These are phyloP conservation scores for Hibiscus syriacus DNA, from an alignment of 345 rosid genomes.

Conservation along the genomic window DNA sequence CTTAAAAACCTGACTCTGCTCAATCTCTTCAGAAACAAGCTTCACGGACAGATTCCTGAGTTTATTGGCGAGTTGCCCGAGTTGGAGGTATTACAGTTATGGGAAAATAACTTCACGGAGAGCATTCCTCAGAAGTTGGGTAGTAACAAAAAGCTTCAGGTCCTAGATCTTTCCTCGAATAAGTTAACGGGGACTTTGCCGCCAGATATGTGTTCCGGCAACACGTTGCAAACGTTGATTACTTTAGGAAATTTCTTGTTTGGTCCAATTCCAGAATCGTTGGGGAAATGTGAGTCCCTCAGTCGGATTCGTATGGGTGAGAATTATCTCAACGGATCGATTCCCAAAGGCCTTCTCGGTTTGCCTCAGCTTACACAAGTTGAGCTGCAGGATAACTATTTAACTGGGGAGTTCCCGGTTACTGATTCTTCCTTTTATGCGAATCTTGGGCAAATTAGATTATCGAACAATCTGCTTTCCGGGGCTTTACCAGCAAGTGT, in stretches of 20 bases:
- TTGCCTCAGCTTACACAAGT: constrained; percentile 67
- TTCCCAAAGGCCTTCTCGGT: constrained; percentile 69
- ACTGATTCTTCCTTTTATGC: constrained; percentile 31
- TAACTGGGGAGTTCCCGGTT: constrained; percentile 62
- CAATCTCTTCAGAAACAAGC: constrained; percentile 79
- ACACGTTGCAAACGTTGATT: constrained; percentile 59
- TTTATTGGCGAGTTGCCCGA: constrained; percentile 64
- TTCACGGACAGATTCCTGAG: constrained; percentile 72
- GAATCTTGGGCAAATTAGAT: constrained; percentile 66
- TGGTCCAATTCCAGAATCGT: constrained; percentile 70
- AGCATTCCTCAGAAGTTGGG: constrained; percentile 62
- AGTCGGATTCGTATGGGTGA: constrained; percentile 84
- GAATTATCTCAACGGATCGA: constrained; percentile 76
- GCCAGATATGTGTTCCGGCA: constrained; percentile 60
- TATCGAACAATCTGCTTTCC: constrained; percentile 70
- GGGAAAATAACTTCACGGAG: constrained; percentile 90
- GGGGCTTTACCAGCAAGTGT: constrained; percentile 64
- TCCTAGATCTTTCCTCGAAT: constrained; percentile 75
- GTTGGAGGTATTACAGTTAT: constrained; percentile 77
- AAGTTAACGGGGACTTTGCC: constrained; percentile 74
- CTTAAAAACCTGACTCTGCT: constrained; percentile 63
- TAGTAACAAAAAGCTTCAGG: constrained; percentile 42
- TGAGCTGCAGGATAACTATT: constrained; percentile 67
- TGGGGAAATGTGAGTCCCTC: constrained; percentile 63
- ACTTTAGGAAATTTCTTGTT: constrained; percentile 63